Percentiles rank a stretch among this genome's conserved stretches.
phyloP scores from a whole-genome alignment of 2,329 filamentous ascomycete species.

The Sporothrix phasma region DNA sequence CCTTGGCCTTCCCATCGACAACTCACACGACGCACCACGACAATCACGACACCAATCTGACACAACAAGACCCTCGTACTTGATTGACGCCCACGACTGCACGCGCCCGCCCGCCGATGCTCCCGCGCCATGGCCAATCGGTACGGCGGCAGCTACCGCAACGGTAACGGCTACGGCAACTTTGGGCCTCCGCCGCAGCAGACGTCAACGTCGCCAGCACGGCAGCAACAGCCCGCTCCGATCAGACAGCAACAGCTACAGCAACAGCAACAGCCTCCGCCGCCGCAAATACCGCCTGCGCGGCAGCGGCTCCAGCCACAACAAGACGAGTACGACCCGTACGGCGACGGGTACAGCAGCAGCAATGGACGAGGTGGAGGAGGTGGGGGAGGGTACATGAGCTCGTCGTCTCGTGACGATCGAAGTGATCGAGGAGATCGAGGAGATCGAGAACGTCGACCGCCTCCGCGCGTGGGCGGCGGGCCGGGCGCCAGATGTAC shows the following conservation, averaged over 20 bases:
- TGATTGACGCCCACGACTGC: too few relatives aligned
- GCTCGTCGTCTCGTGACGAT: slow-evolving; percentile 9
- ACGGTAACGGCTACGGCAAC: slow-evolving; percentile 35
- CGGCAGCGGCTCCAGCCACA: not conserved
- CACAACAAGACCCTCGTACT: too few relatives aligned
- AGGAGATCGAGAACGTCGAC: not conserved
- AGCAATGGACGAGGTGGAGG: slow-evolving; percentile 29
- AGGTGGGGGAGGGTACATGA: slow-evolving; percentile 22
- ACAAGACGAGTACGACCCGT: slow-evolving; percentile 42
- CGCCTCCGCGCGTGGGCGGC: slow-evolving; percentile 20
- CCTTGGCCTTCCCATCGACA: not conserved
- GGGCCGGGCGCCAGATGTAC: slow-evolving; percentile 10
- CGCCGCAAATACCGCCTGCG: not conserved
- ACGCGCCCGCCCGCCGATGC: not conserved
- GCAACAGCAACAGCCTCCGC: not conserved
- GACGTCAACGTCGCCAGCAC: slow-evolving; percentile 8
- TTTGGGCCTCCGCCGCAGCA: slow-evolving; percentile 26
- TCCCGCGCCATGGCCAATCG: slow-evolving; percentile 38
- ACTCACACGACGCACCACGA: too few relatives aligned
- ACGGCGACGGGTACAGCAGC: slow-evolving; percentile 35
- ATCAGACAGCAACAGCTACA: slow-evolving; percentile 10
- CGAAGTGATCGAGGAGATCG: not conserved
- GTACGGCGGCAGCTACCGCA: slow-evolving; percentile 39
- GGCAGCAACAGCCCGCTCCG: not conserved
- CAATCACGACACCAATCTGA: not conserved